These are phyloP conservation scores for Striga asiatica DNA, from an alignment of 257 asterid species.

Conservation along the genomic window DNA sequence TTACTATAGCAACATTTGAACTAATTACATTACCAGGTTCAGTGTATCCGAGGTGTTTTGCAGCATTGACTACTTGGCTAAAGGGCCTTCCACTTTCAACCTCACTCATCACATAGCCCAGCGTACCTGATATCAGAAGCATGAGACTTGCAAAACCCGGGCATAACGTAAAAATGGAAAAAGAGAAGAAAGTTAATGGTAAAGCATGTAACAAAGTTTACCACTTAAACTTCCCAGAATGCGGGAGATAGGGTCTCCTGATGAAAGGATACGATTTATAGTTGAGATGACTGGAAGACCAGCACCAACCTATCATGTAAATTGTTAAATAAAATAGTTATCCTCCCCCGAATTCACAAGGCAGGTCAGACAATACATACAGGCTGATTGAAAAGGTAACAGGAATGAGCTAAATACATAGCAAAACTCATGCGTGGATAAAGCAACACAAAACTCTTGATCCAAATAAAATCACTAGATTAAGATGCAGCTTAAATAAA, in stretches of 20 bases:
- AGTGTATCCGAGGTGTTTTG: constrained; percentile 84
- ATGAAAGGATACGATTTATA: constrained; percentile 64
- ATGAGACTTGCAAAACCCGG: neutral
- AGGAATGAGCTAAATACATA: neutral
- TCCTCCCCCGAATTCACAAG: no score
- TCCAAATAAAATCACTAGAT: neutral
- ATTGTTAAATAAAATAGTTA: no score
- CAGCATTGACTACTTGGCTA: constrained; percentile 75
- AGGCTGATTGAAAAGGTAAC: neutral
- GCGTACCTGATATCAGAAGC: constrained; percentile 50
- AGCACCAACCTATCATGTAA: constrained; percentile 80
- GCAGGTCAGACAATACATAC: neutral
- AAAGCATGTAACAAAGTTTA: constrained; percentile 10
- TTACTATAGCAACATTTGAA: no score
- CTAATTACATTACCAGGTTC: constrained; percentile 99
- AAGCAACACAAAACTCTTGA: neutral
- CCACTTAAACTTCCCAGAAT: constrained; percentile 92
- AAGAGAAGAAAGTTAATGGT: neutral
- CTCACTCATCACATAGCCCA: constrained; percentile 95
- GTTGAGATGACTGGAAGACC: constrained; percentile 93
- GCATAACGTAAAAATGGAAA: neutral
- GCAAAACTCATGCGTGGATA: neutral
- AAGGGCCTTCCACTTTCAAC: constrained; percentile 82
- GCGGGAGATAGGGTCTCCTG: constrained; percentile 65
- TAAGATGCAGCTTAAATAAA: neutral